These are phyloP conservation scores for Jaltomata sinuosa DNA, from an alignment of 257 asterid species.

Conservation along the genomic window DNA sequence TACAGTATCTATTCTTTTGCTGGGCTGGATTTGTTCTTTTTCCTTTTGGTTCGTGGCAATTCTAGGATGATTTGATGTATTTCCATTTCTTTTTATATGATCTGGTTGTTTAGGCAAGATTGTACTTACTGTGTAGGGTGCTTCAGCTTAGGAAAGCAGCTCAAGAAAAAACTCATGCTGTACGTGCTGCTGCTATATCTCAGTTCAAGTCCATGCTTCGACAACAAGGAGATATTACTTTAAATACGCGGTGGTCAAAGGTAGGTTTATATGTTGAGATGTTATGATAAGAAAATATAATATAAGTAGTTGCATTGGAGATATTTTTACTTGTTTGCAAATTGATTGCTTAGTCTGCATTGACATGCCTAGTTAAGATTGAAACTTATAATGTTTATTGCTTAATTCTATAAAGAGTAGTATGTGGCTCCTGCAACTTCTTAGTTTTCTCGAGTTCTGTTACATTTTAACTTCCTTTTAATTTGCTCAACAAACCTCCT, in stretches of 20 bases:
- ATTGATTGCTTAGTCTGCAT: background rate
- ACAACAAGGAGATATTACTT: slow-evolving; percentile 60
- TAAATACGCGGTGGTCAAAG: slow-evolving; percentile 89
- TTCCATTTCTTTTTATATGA: background rate
- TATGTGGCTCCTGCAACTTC: background rate
- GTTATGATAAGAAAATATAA: background rate
- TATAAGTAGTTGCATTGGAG: background rate
- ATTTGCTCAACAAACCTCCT: background rate
- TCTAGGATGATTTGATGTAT: background rate
- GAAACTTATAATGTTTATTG: background rate
- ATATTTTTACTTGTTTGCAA: background rate
- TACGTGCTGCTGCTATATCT: slow-evolving; percentile 57
- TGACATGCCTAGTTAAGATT: background rate
- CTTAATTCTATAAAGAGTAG: background rate
- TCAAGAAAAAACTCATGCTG: slow-evolving; percentile 75
- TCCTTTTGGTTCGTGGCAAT: background rate
- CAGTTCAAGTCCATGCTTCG: slow-evolving; percentile 75
- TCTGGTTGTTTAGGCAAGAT: slow-evolving; percentile 8
- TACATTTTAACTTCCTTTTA: background rate
- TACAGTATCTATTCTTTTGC: background rate
- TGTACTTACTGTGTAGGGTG: slow-evolving; percentile 42
- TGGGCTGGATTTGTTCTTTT: background rate
- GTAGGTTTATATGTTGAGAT: slow-evolving; percentile 22
- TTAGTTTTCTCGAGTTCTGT: background rate
- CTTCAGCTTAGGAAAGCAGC: slow-evolving; percentile 59